Evolutionary conservation across 2,329 filamentous ascomycete species (phyloP).

Genomic region (Stemphylium vesicarium): DNA sequence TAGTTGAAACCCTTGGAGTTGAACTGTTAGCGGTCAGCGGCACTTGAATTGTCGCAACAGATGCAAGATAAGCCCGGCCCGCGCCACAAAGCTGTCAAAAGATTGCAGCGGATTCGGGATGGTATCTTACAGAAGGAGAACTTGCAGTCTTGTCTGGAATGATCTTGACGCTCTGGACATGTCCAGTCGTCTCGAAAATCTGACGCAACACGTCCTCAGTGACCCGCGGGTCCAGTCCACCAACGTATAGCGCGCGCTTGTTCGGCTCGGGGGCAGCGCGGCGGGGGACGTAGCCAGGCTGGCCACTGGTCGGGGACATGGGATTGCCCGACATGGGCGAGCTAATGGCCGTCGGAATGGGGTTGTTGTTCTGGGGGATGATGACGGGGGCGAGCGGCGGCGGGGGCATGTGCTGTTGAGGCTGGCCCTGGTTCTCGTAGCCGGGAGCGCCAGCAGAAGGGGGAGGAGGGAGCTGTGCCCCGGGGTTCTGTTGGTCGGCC

Average conservation of each 20-base stretch:
- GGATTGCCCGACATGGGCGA: conserved; percentile 81
- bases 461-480: conserved; percentile 71
- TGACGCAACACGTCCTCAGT: conserved; percentile 96
- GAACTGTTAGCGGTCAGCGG: conserved; percentile 26
- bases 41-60: conserved; percentile 9
- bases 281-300: conserved; percentile 72
- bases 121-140: conserved; percentile 44
- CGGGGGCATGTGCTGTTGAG: conserved; percentile 83
- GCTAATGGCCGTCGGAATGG: conserved; percentile 89
- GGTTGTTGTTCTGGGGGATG: conserved; percentile 95
- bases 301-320: conserved; percentile 84
- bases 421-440: conserved; percentile 72
- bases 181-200: conserved; percentile 98
- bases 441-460: conserved; percentile 75
- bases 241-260: conserved; percentile 96
- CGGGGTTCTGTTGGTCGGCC: conserved; percentile 74
- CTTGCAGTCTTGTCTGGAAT: conserved; percentile 99
- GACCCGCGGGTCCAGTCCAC: conserved; percentile 90
- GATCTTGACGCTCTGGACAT: conserved; percentile 98
- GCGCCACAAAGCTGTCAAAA: conserved; percentile 15
- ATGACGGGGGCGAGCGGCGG: conserved; percentile 82
- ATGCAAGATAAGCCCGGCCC: conserved; percentile 19
- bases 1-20: conserved; percentile 90
- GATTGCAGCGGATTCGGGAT: conserved; percentile 18
- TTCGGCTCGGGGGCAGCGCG: conserved; percentile 97